These are phyloP conservation scores for Diaporthe amygdali DNA, from an alignment of 2,329 filamentous ascomycete species.

Conservation along the genomic window DNA sequence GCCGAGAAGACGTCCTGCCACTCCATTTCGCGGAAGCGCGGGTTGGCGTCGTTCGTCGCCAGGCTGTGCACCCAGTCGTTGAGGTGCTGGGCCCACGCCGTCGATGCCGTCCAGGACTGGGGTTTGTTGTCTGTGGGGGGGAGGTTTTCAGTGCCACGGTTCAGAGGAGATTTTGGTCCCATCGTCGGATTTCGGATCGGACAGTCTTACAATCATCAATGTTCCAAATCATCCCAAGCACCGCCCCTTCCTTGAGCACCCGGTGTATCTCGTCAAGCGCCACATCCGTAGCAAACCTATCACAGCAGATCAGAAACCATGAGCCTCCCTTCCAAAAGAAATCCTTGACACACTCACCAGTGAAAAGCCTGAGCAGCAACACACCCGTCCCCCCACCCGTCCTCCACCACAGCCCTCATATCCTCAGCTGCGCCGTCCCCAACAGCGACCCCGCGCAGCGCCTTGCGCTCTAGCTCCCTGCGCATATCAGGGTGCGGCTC, in stretches of 20 bases:
- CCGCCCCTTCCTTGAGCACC: constrained; percentile 63
- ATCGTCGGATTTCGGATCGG: background rate
- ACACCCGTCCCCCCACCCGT: constrained; percentile 67
- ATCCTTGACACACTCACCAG: constrained; percentile 62
- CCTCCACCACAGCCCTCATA: constrained; percentile 49
- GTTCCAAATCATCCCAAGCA: constrained; percentile 75
- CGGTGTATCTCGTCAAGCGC: constrained; percentile 71
- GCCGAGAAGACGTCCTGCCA: constrained; percentile 71
- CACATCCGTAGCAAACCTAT: constrained; percentile 70
- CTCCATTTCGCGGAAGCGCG: constrained; percentile 67
- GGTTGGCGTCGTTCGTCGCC: constrained; percentile 57
- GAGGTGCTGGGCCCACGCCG: constrained; percentile 65
- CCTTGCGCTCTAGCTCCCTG: constrained; percentile 62
- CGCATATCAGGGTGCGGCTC: constrained; percentile 72
- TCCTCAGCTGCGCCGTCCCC: constrained; percentile 62
- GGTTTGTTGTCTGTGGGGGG: constrained; percentile 66
- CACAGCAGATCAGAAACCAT: background rate
- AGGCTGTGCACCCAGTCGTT: constrained; percentile 62
- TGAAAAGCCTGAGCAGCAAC: constrained; percentile 70
- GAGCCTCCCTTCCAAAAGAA: background rate
- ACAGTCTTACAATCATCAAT: constrained; percentile 63
- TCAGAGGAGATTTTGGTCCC: background rate
- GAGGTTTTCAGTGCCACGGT: background rate
- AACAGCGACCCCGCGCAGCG: constrained; percentile 58
- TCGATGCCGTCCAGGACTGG: constrained; percentile 56